Conservation (phyloP, 2,329 filamentous ascomycete genomes). For the Diaporthe humulicola region DNA sequence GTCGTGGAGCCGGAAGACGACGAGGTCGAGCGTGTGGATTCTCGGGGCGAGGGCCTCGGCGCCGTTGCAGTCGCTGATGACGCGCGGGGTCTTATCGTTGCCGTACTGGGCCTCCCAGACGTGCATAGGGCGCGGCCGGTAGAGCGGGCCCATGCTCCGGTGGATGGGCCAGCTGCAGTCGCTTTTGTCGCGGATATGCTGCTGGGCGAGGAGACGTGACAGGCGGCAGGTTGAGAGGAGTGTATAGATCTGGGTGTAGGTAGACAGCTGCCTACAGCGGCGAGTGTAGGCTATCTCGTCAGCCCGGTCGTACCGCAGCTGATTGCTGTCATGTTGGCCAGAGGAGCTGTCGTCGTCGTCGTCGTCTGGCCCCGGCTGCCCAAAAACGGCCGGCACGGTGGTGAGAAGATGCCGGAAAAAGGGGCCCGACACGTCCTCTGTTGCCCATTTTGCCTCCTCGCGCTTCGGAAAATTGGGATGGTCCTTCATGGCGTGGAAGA, state of each 20-base stretch:
- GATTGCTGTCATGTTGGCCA: background rate
- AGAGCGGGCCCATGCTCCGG: constrained; percentile 7
- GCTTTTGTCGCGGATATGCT: background rate
- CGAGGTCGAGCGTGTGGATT: background rate
- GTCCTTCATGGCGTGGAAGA: background rate
- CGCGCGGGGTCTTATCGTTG: background rate
- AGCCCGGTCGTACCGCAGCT: background rate
- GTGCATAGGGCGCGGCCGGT: constrained; percentile 5
- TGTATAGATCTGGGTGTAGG: background rate
- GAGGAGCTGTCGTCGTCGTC: background rate
- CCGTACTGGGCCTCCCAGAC: background rate
- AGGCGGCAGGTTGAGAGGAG: constrained; percentile 26
- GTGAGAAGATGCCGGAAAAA: background rate
- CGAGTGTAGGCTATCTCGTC: constrained; percentile 12
- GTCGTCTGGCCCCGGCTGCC: background rate
- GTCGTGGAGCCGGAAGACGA: constrained; percentile 10
- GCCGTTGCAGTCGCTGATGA: background rate
- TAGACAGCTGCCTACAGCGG: constrained; percentile 19
- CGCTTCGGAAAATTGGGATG: background rate
- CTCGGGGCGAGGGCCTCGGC: background rate
- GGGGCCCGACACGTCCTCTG: background rate
- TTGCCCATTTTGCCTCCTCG: too few relatives aligned
- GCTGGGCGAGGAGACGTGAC: background rate
- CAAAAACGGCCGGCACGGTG: constrained; percentile 9
- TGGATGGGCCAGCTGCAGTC: background rate